Conservation (phyloP, 306 rosid species). For the Vigna trinervia region DNA sequence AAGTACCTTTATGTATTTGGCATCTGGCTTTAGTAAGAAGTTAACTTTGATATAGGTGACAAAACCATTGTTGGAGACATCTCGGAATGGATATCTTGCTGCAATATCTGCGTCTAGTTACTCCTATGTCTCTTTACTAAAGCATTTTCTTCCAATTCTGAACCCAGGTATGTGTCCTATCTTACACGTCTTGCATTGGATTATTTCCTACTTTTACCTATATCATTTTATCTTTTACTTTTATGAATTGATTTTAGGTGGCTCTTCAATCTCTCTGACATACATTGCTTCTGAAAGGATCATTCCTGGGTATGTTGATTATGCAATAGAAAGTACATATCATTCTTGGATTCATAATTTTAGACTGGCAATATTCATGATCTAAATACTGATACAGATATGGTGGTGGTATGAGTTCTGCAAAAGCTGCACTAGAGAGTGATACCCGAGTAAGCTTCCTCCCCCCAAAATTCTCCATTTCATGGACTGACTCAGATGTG, state of each 20-base stretch:
- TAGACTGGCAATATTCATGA: conserved; percentile 10
- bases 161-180: conserved; percentile 71
- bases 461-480: background rate
- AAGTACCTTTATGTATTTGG: background rate
- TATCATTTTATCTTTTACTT: conserved; percentile 25
- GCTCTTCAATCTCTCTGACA: conserved; percentile 91
- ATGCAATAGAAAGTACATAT: conserved; percentile 25
- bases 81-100: conserved; percentile 95
- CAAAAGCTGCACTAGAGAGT: conserved; percentile 97
- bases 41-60: conserved; percentile 65
- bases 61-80: conserved; percentile 94
- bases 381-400: conserved; percentile 59
- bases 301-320: conserved; percentile 83
- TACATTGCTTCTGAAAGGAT: conserved; percentile 96
- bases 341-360: conserved; percentile 8
- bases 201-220: conserved; percentile 15
- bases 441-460: conserved; percentile 76
- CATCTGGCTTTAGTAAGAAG: conserved; percentile 27
- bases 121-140: conserved; percentile 87
- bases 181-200: conserved; percentile 25
- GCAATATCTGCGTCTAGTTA: conserved; percentile 97
- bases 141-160: conserved; percentile 89
- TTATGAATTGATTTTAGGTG: conserved; percentile 61
- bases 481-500: background rate
- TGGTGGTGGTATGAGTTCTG: conserved; percentile 99